Conservation (phyloP, 2,329 filamentous ascomycete genomes). For the Karstenula rhodostoma region DNA sequence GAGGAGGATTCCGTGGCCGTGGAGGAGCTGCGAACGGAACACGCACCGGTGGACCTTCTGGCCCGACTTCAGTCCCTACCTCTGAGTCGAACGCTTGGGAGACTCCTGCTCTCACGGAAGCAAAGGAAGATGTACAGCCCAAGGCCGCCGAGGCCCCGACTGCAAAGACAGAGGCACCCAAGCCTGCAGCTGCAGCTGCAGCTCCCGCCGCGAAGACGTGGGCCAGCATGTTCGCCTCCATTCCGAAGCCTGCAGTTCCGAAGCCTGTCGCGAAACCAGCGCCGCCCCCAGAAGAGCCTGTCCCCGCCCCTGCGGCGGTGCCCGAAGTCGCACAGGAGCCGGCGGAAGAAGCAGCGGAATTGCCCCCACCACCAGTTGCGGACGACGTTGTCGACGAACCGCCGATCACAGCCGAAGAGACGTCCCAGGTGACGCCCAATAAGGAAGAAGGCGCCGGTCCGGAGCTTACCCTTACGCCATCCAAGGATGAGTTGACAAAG, state of each 20-base stretch:
- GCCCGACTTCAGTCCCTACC: constrained; percentile 71
- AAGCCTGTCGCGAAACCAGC: constrained; percentile 48
- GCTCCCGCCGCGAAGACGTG: constrained; percentile 58
- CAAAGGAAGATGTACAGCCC: constrained; percentile 34
- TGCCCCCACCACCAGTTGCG: constrained; percentile 45
- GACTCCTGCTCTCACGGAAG: constrained; percentile 48
- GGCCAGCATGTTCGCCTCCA: constrained; percentile 61
- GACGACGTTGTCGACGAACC: constrained; percentile 49
- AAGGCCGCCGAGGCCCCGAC: constrained; percentile 33
- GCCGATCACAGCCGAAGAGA: constrained; percentile 35
- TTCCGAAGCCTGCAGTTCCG: constrained; percentile 52
- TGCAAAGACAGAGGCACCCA: constrained; percentile 43
- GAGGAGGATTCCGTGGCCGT: constrained; percentile 62
- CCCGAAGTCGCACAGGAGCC: constrained; percentile 51
- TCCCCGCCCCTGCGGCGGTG: constrained; percentile 42
- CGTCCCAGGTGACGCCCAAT: constrained; percentile 41
- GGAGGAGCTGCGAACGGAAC: constrained; percentile 70
- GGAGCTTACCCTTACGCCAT: constrained; percentile 65
- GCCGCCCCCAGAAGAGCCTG: constrained; percentile 48
- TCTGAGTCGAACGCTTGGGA: constrained; percentile 73
- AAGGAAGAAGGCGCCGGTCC: constrained; percentile 61
- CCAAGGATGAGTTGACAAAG: constrained; percentile 86
- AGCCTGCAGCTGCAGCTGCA: constrained; percentile 36
- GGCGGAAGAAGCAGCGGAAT: constrained; percentile 52
- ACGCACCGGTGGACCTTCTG: constrained; percentile 49